Percentiles rank a stretch among this genome's conserved stretches.
Conservation (phyloP, 768 basidiomycete species). For the Xerocomellus intermedius region DNA sequence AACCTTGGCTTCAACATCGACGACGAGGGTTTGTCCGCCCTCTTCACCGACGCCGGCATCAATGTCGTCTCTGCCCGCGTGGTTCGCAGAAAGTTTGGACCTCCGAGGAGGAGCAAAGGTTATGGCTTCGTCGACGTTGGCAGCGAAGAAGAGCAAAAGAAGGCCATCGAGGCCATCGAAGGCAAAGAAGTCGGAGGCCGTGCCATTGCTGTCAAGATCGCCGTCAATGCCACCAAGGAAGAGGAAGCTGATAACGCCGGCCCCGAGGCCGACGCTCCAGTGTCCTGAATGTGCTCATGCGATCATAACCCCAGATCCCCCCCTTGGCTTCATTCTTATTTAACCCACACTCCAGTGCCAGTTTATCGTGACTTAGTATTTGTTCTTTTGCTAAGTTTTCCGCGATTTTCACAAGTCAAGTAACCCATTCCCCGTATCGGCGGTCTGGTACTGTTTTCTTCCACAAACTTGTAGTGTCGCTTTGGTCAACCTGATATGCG, state of each 20-base stretch:
- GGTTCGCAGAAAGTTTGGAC: conserved; percentile 81
- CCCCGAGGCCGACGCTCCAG: conserved; percentile 32
- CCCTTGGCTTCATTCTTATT: conserved; percentile 28
- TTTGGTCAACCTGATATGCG: conserved; percentile 24
- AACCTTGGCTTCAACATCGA: conserved; percentile 96
- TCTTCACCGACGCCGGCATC: conserved; percentile 89
- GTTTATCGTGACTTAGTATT: conserved; percentile 33
- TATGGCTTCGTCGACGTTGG: conserved; percentile 98
- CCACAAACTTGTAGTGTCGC: conserved; percentile 33
- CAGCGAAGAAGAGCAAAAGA: conserved; percentile 82
- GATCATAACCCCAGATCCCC: conserved; percentile 21
- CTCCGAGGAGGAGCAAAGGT: conserved; percentile 87
- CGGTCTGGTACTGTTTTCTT: conserved; percentile 50
- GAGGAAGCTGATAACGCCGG: conserved; percentile 47
- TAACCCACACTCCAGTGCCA: conserved; percentile 25
- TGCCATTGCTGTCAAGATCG: conserved; percentile 89
- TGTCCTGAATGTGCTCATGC: conserved; percentile 20
- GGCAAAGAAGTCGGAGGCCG: conserved; percentile 88
- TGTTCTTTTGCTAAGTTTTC: conserved; percentile 38
- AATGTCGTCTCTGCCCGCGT: conserved; percentile 83
- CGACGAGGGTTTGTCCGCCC: conserved; percentile 71
- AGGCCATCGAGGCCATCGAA: conserved; percentile 83
- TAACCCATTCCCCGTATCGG: conserved; percentile 21
- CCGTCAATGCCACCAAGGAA: conserved; percentile 77
- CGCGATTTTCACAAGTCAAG: conserved; percentile 37